Evolutionary conservation across 306 rosid genomes (phyloP).

Genomic region (Astragalus glycyphyllos): DNA sequence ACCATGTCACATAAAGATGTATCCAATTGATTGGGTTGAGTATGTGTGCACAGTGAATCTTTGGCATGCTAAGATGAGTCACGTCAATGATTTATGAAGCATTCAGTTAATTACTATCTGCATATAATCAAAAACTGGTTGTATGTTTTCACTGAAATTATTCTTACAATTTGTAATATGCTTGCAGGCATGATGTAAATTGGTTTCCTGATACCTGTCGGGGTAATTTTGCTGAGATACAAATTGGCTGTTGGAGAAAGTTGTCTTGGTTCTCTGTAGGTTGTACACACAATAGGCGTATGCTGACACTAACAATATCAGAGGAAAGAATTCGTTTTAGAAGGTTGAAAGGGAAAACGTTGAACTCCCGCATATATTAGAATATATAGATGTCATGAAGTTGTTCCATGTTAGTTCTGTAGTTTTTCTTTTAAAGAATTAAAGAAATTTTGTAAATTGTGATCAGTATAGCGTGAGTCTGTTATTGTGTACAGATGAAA

Average conservation of each 20-base stretch:
- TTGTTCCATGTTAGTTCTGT: constrained; percentile 23
- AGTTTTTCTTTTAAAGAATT: constrained; percentile 9
- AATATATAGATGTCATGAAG: constrained; percentile 41
- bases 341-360: constrained; percentile 42
- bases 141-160: constrained; percentile 11
- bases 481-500: constrained; percentile 42
- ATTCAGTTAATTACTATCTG: constrained; percentile 15
- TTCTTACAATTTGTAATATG: constrained; percentile 36
- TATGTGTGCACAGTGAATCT: background rate
- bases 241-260: constrained; percentile 39
- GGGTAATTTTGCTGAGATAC: constrained; percentile 34
- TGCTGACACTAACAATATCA: constrained; percentile 37
- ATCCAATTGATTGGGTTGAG: background rate
- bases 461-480: constrained; percentile 8
- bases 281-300: constrained; percentile 42
- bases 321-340: constrained; percentile 30
- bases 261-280: constrained; percentile 31
- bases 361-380: constrained; percentile 44
- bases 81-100: constrained; percentile 31
- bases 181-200: constrained; percentile 54
- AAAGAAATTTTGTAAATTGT: constrained; percentile 40
- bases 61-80: background rate
- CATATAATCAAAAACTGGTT: constrained; percentile 34
- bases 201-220: constrained; percentile 43
- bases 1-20: constrained; percentile 7